Base-by-base conservation (phyloP, 768 basidiomycete species). In the Leccinum incarnatum region DNA sequence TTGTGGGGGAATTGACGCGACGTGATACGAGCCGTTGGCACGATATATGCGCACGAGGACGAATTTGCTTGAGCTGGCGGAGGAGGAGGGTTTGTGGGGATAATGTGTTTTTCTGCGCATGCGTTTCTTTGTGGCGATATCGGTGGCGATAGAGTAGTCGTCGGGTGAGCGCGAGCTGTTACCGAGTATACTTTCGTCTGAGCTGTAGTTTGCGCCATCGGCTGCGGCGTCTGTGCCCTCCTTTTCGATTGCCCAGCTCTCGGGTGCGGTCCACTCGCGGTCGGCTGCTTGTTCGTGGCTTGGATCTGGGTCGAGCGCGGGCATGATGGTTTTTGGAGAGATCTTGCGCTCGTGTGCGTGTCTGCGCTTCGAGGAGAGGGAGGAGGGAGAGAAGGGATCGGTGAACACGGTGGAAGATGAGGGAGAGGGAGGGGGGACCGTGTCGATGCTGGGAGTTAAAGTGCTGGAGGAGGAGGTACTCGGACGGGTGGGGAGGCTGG, bases 11-110 rank as follows among this genome's bases (percentile, higher is more conserved):
- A 91, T 84, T 14, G 81, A 77, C 25, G 90, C 81, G 56, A 90
- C 82, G 57, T 90, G 87, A 69, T 86, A 91, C 9, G 84, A 81
- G 49, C 83, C 83, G 65, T 91, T 87, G 50, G 83, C 81, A 17
- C 87, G 82, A 68, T 93, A 90, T 57, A 97, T 87, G 48, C 93
- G 84, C 58, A 96, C 83, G 59, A 77, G 80, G 65, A 84, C 87
- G 27, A 61, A 55, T 40, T 72, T 72, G 37, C 55, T 60, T 2
- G 62, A 61, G 27, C 52, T 42, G 11, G 60, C 15, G 11, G 63
- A 61, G 1, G 71, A 62, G 3, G 58, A 2, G 5, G 55, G 57
- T 49, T 56, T 70, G 40, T 61, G 67, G 4, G 68, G 12, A 53
- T 60, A 54, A 34, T 67, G 64, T 0, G 61, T 67, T 59, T 73